A percentile compares a stretch with the other conserved stretches of the same genome.
phyloP scores from a whole-genome alignment of 2,329 filamentous ascomycete species.

The Aspergillus texensis region DNA sequence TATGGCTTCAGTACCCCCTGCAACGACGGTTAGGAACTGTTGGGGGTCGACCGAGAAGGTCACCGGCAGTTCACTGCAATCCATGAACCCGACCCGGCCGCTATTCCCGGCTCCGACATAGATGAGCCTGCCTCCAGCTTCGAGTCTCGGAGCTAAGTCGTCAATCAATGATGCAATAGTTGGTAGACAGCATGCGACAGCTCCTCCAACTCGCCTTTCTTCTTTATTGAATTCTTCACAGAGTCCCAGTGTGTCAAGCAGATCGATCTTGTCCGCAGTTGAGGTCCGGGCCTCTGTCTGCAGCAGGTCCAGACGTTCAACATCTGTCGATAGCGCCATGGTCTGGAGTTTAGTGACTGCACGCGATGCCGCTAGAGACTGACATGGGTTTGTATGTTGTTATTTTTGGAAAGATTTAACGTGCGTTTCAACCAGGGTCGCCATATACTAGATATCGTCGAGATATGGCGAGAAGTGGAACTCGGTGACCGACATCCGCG shows the following conservation, averaged over 20 bases:
- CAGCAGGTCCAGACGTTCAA: constrained; percentile 17
- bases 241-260: constrained; percentile 41
- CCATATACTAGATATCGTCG: background rate
- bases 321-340: background rate
- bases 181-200: constrained; percentile 33
- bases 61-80: background rate
- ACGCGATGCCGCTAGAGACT: background rate
- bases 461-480: background rate
- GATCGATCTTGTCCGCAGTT: constrained; percentile 39
- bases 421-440: background rate
- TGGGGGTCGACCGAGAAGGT: background rate
- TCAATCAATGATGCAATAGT: background rate
- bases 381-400: background rate
- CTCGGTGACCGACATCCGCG: background rate
- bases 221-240: constrained; percentile 43
- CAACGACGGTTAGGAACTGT: constrained; percentile 38
- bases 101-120: background rate
- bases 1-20: background rate
- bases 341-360: background rate
- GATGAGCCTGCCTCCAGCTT: constrained; percentile 16
- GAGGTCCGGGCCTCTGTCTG: constrained; percentile 44
- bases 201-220: constrained; percentile 36
- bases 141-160: background rate
- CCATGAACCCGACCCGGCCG: background rate
- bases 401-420: background rate